These are phyloP conservation scores for Penicillium bovifimosum DNA, from an alignment of 495 filamentous ascomycete species.

Conservation along the genomic window DNA sequence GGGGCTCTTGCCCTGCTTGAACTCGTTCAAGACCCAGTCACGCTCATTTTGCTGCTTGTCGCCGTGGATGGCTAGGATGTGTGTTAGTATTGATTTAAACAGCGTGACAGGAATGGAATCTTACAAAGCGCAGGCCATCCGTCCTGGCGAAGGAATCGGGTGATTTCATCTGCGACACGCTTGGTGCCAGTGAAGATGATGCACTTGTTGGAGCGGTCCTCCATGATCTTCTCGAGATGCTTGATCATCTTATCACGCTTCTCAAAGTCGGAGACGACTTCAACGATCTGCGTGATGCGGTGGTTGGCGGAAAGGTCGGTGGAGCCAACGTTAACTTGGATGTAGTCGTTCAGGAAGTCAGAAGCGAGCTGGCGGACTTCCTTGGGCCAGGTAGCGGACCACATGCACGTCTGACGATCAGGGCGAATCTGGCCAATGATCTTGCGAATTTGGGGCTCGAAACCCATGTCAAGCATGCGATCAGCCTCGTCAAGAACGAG, in stretches of 20 bases:
- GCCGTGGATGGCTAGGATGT: slow-evolving; percentile 77
- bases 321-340: slow-evolving; percentile 98
- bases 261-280: slow-evolving; percentile 91
- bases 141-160: slow-evolving; percentile 96
- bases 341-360: slow-evolving; percentile 93
- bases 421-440: slow-evolving; percentile 96
- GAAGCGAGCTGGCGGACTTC: slow-evolving; percentile 93
- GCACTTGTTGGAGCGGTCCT: slow-evolving; percentile 85
- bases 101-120: slow-evolving; percentile 25
- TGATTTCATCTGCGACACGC: slow-evolving; percentile 97
- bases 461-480: slow-evolving; percentile 99
- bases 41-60: slow-evolving; percentile 99
- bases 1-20: slow-evolving; percentile 90
- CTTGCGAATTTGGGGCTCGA: slow-evolving; percentile 98
- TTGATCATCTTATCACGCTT: slow-evolving; percentile 97
- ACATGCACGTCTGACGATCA: slow-evolving; percentile 99
- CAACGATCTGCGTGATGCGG: slow-evolving; percentile 95
- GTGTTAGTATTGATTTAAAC: slow-evolving; percentile 41
- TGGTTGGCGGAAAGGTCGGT: slow-evolving; percentile 96
- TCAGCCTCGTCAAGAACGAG: slow-evolving; percentile 97
- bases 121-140: slow-evolving; percentile 97
- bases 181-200: slow-evolving; percentile 98
- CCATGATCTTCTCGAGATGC: slow-evolving; percentile 98
- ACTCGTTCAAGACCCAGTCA: slow-evolving; percentile 99
- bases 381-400: slow-evolving; percentile 99